Percentiles rank a stretch among this genome's conserved stretches.
These are phyloP conservation scores for Chaetomium olivaceum DNA, from an alignment of 2,329 filamentous ascomycete species.

Conservation along the genomic window DNA sequence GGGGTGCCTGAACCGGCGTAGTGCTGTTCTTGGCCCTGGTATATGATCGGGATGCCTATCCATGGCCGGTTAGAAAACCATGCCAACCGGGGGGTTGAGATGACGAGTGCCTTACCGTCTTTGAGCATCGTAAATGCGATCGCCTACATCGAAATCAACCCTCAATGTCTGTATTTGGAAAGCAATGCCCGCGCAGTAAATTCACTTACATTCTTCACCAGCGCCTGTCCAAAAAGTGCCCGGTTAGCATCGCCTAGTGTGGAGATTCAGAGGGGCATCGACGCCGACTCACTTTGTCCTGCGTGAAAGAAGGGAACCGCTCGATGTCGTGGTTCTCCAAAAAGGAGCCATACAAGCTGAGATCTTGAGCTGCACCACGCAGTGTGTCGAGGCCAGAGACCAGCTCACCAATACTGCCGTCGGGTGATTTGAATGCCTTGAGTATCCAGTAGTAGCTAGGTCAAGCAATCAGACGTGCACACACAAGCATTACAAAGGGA, in stretches of 20 bases:
- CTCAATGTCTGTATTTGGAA: background rate
- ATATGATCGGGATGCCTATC: slow-evolving; percentile 56
- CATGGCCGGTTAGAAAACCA: background rate
- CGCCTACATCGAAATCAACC: slow-evolving; percentile 31
- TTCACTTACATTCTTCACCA: slow-evolving; percentile 48
- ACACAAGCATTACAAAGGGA: background rate
- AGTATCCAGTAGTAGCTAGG: slow-evolving; percentile 36
- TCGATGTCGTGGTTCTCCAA: slow-evolving; percentile 53
- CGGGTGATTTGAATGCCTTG: slow-evolving; percentile 34
- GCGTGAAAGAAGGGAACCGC: slow-evolving; percentile 47
- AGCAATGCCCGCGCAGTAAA: background rate
- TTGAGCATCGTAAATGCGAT: slow-evolving; percentile 56
- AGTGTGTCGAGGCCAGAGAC: slow-evolving; percentile 35
- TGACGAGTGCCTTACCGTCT: slow-evolving; percentile 40
- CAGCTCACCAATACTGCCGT: slow-evolving; percentile 40
- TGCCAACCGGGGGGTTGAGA: background rate
- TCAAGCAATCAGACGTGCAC: background rate
- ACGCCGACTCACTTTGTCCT: slow-evolving; percentile 41
- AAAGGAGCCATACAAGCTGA: slow-evolving; percentile 45
- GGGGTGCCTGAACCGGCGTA: slow-evolving; percentile 47
- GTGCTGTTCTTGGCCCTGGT: slow-evolving; percentile 60
- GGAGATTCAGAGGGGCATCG: background rate
- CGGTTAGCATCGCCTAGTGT: slow-evolving; percentile 1
- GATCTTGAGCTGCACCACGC: slow-evolving; percentile 33
- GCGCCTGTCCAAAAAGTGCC: slow-evolving; percentile 31